Base-by-base conservation (phyloP, 139 green algal species). In the Picochlorum costavermella region DNA sequence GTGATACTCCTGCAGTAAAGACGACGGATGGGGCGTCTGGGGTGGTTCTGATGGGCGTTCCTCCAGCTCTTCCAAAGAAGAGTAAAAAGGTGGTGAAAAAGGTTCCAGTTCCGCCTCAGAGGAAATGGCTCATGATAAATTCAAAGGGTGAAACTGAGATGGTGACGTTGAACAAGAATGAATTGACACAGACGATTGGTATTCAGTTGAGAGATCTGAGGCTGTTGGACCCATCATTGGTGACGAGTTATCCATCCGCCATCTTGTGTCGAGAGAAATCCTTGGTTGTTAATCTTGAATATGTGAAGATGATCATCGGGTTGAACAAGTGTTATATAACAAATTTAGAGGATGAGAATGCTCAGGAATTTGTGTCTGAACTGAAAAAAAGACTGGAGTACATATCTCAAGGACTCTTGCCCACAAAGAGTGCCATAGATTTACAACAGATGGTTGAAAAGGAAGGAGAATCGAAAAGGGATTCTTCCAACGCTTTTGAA, bases 211-310 rank as follows among this genome's bases (percentile, higher is more conserved):
- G 71, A 3, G 71, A 78, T 64, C 26, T 53, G 17, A 31, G 68
- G 46, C 65, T 81, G 50, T 33, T 81, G 33, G 74, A 81, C 50
- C 74, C 74, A 5, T 37, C 64, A 60, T 72, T 81, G 48, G 65
- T 64, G 28, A 75, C 64, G 6, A 70, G 51, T 26, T 81, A 81
- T 65, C 74, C 74, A n/a, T 79, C 70, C 4, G 74, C 74, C 55
- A 79, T 81, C 58, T 70, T 81, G 49, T 63, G 63, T 44, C 70
- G 74, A 36, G 74, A 78, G 16, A 46, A 37, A 4, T 60, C 74
- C 28, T 61, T 81, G 43, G 70, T 81, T 25, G 49, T 75, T 11
- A 78, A 78, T 61, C 40, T 81, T 64, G 74, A 81, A 65, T 75
- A 65, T 36, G 60, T 81, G 44, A 79, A 79, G 44, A 64, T 57